Evolutionary conservation across 2,329 filamentous ascomycete genomes (phyloP).

Genomic region (Lasiodiplodia gonubiensis): DNA sequence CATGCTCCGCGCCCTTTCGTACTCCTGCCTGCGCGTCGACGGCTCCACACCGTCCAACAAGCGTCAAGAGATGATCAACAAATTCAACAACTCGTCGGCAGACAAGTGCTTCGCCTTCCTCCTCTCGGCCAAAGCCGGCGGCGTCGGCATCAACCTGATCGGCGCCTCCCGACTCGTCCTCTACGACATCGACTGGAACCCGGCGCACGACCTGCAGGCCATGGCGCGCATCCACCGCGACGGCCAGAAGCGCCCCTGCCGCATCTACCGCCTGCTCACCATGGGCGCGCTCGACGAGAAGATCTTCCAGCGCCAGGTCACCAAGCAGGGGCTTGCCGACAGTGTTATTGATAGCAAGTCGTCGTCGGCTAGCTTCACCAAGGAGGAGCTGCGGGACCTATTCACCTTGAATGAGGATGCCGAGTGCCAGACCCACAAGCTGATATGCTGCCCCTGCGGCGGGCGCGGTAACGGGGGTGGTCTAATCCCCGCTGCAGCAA

Average conservation of each 20-base stretch:
- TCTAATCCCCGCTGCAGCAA: conserved; percentile 15
- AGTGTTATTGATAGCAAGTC: conserved; percentile 73
- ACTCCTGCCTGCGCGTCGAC: conserved; percentile 71
- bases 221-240: conserved; percentile 78
- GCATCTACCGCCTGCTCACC: conserved; percentile 72
- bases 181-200: conserved; percentile 79
- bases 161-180: conserved; percentile 73
- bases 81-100: conserved; percentile 67
- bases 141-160: conserved; percentile 72
- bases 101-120: conserved; percentile 70
- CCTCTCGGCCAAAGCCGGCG: conserved; percentile 74
- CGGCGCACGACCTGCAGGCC: conserved; percentile 73
- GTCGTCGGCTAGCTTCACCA: conserved; percentile 65
- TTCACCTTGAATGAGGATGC: conserved; percentile 68
- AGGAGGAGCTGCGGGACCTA: conserved; percentile 69
- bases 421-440: conserved; percentile 70
- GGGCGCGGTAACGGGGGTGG: conserved; percentile 54
- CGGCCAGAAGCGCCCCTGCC: conserved; percentile 70
- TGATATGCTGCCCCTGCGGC: conserved; percentile 67
- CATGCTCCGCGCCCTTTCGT: conserved; percentile 64
- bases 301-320: conserved; percentile 75
- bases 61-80: conserved; percentile 71
- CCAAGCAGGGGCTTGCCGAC: conserved; percentile 72
- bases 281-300: conserved; percentile 75
- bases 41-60: conserved; percentile 68